Evolutionary conservation across 2,329 filamentous ascomycete species (phyloP), one percentile per base, ranked within the genome.

Genomic region (Triangularia verruculosa): DNA sequence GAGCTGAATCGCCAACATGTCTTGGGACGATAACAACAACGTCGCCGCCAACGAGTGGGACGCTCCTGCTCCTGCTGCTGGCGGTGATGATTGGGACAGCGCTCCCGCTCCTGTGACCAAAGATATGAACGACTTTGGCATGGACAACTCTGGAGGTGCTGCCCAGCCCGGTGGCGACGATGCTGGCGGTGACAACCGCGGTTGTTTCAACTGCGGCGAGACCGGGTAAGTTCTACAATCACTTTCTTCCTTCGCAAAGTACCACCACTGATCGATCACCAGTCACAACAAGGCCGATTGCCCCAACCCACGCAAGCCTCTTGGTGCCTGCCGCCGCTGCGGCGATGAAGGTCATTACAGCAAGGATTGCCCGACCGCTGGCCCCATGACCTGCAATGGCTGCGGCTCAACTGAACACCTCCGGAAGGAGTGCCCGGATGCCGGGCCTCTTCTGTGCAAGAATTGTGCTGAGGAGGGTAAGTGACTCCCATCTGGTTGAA

Each of bases 251-350:
- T 61, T 61, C 13, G 28, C 39, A 34, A 54, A 39, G 60, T 68
- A 64, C 20, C 58, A 65, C n/a, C 13, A n/a, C 53, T 62, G 4
- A 47, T 39, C 60, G n/a, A 64, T 25, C 20, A 28, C 11, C 27
- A 83, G 86, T 13, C 87, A 90, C 78, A 85, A 79, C 74, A 89
- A 87, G 74, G 75, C 80, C 1, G 86, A 89, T 7, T 89, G 87
- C 70, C 70, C 84, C 17, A 86, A 88, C 61, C 80, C 82, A 15
- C 76, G 75, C 25, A 81, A 84, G 34, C 68, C 73, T 32, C 57
- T 43, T 17, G 72, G 71, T 30, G 63, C 66, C 20, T 86, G 75
- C 67, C 69, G 67, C 32, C 79, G 76, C 66, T 86, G 83, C 75
- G 77, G 79, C 62, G 71, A 83, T 69, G 74, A 78, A 24, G 84